Evolutionary conservation across 1,284 basidiomycete species (phyloP).

Genomic region (Ustilago trichophora): DNA sequence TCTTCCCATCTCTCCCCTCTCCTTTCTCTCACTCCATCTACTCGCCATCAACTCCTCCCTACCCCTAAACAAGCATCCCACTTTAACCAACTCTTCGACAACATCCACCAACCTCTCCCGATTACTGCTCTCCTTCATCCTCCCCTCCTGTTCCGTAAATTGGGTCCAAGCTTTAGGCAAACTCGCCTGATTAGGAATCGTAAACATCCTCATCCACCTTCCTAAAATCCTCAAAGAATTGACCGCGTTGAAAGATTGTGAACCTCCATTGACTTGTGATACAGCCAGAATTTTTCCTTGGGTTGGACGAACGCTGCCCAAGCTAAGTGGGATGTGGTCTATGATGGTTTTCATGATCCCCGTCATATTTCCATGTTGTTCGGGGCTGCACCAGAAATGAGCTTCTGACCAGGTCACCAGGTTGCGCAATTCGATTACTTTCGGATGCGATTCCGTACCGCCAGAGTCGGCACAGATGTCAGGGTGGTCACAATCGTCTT

Average conservation of each 20-base stretch:
- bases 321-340: slow-evolving; percentile 64
- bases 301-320: slow-evolving; percentile 67
- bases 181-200: slow-evolving; percentile 64
- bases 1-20: slow-evolving; percentile 61
- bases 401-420: slow-evolving; percentile 47
- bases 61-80: slow-evolving; percentile 55
- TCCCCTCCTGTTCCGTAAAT: slow-evolving; percentile 59
- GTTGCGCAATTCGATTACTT: slow-evolving; percentile 15
- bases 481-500: slow-evolving; percentile 57
- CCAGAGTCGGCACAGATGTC: no score
- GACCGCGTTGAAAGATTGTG: slow-evolving; percentile 68
- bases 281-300: slow-evolving; percentile 50
- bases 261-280: slow-evolving; percentile 66
- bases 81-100: slow-evolving; percentile 67
- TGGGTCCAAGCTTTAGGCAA: slow-evolving; percentile 67
- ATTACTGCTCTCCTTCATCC: slow-evolving; percentile 66
- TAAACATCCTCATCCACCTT: slow-evolving; percentile 67
- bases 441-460: slow-evolving; percentile 7
- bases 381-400: slow-evolving; percentile 67
- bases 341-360: slow-evolving; percentile 66
- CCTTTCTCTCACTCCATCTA: slow-evolving; percentile 66
- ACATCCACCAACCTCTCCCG: slow-evolving; percentile 68
- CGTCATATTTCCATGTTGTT: slow-evolving; percentile 67
- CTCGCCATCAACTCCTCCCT: slow-evolving; percentile 60
- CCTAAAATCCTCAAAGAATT: slow-evolving; percentile 66